phyloP scores from a whole-genome alignment of 495 filamentous ascomycete genomes.

The Penicillium pancosmium region DNA sequence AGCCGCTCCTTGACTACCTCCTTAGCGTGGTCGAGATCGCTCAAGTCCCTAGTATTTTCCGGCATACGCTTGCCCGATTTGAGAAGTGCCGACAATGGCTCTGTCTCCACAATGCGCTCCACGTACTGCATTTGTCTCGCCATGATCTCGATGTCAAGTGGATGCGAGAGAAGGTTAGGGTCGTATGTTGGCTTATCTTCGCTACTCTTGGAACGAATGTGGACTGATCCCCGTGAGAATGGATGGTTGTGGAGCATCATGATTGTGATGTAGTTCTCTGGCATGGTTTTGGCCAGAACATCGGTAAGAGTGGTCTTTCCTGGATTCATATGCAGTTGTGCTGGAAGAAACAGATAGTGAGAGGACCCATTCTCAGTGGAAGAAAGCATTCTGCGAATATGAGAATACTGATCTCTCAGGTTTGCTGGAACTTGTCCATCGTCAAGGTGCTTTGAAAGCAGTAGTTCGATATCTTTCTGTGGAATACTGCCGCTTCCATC shows the following conservation, averaged over 20 bases:
- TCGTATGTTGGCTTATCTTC: constrained; percentile 18
- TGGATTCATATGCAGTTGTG: constrained; percentile 34
- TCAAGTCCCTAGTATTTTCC: constrained; percentile 9
- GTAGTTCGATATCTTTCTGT: constrained; percentile 21
- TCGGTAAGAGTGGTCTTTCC: constrained; percentile 36
- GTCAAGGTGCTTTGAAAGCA: constrained; percentile 31
- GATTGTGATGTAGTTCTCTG: constrained; percentile 20
- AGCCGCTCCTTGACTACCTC: constrained; percentile 23
- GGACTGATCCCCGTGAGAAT: constrained; percentile 19
- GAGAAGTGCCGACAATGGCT: constrained; percentile 15
- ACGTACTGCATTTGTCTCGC: constrained; percentile 36
- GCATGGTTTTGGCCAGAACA: constrained; percentile 15
- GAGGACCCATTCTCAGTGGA: constrained; percentile 28
- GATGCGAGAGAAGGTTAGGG: constrained; percentile 25
- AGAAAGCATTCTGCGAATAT: constrained; percentile 36
- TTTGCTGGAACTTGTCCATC: constrained; percentile 14
- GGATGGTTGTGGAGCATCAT: constrained; percentile 22
- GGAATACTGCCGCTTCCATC: constrained; percentile 37
- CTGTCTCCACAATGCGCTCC: constrained; percentile 8
- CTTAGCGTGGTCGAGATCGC: constrained; percentile 24
- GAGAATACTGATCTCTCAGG: constrained; percentile 24
- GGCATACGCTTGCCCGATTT: constrained; percentile 19
- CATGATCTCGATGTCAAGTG: constrained; percentile 43
- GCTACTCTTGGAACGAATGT: constrained; percentile 13
- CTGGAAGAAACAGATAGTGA: constrained; percentile 45